A percentile compares a stretch with the other conserved stretches of the same genome.
Conservation (phyloP, 2,329 filamentous ascomycete species). For the Trichoderma atroviride region DNA sequence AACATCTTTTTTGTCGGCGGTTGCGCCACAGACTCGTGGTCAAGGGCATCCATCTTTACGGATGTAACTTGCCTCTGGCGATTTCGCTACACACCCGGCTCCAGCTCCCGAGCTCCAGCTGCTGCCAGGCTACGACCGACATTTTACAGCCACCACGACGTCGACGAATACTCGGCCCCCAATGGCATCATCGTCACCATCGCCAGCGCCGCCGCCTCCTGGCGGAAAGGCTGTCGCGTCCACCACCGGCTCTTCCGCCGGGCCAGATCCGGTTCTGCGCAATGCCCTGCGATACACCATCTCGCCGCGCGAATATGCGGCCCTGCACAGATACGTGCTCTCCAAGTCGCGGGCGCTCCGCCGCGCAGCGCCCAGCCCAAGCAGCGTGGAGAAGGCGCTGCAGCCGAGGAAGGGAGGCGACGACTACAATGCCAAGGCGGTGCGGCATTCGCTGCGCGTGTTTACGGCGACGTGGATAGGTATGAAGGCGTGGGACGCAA, state of each 20-base stretch:
- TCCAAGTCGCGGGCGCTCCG: slow-evolving; percentile 67
- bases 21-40: neutral
- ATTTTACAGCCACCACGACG: neutral
- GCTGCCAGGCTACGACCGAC: neutral
- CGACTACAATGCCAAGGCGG: slow-evolving; percentile 70
- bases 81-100: neutral
- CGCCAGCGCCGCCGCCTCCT: neutral
- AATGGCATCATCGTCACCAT: slow-evolving; percentile 8
- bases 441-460: slow-evolving; percentile 71
- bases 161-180: neutral
- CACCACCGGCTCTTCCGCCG: slow-evolving; percentile 2
- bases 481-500: slow-evolving; percentile 63
- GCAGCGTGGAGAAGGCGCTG: slow-evolving; percentile 51
- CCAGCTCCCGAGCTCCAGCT: neutral
- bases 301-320: slow-evolving; percentile 80
- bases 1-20: neutral
- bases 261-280: slow-evolving; percentile 71
- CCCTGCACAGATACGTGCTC: slow-evolving; percentile 80
- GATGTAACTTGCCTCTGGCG: neutral
- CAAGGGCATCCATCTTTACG: neutral
- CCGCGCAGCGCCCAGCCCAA: slow-evolving; percentile 58
- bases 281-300: slow-evolving; percentile 88
- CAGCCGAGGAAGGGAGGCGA: slow-evolving; percentile 48
- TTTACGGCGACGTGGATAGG: slow-evolving; percentile 66
- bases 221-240: slow-evolving; percentile 14